Base-by-base conservation (phyloP, 2,329 filamentous ascomycete species). In the Pestalotiopsis sp. region DNA sequence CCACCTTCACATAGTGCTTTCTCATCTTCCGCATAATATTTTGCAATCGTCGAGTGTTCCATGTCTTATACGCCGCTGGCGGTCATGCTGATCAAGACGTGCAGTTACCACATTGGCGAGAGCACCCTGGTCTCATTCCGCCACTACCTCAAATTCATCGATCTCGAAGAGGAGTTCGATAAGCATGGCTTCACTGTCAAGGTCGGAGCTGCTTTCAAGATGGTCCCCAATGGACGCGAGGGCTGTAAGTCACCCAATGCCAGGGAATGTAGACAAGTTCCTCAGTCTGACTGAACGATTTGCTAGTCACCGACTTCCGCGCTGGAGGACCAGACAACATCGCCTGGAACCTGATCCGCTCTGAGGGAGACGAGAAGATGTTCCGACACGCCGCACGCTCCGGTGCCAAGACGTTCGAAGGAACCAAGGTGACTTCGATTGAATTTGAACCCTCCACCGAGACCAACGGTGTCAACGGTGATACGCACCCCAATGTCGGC, bases 301-400 rank as follows among this genome's bases (percentile, higher is more conserved):
- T 3, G 1, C 31, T 13, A 41, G 58, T 31, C 58, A 60, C 58
- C 3, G 27, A 60, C 27, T 63, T 41, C 38, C 36, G 7, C 39
- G 11, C n/a, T 23, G 39, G 61, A 12, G 14, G 61, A 13, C 14
- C 59, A 5, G 36, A 36, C 27, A 36, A 36, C 36, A 17, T 20
- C 1, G 14, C 61, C 13, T 85, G 82, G 83, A 85, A 85, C 67
- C 77, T 85, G 1, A 71, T 85, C 9, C 82, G 84, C 4, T 84
- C 83, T 23, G 83, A 86, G 70, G 73, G 78, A 0, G 83, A 86
- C 69, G 71, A 85, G 4, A 59, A 85, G 4, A 74, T 85, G 7
- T 84, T 85, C 71, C 68, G 77, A 25, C 81, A 85, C 67, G 84
- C 84, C 0, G 77, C 66, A 1, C 69, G 75, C 9, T 75, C 77